These are phyloP conservation scores for Dioscorea alata DNA, from an alignment of 106 monocot species.

Conservation along the genomic window DNA sequence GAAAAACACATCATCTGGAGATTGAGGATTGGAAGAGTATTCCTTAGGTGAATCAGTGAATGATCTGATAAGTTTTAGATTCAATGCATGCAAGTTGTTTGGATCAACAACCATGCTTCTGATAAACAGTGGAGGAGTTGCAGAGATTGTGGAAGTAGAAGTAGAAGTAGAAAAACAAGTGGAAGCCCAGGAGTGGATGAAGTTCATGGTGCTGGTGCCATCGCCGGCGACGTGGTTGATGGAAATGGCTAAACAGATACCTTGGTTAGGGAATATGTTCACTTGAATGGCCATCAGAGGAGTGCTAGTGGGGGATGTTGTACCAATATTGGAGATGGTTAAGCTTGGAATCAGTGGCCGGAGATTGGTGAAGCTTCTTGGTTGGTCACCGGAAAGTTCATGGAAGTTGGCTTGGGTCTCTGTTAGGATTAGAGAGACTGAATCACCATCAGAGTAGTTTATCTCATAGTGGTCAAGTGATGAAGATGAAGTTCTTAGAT, in stretches of 20 bases:
- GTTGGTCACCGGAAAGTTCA: neutral
- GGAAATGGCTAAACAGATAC: constrained; percentile 17
- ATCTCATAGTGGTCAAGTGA: neutral
- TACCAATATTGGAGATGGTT: constrained; percentile 1
- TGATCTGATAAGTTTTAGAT: neutral
- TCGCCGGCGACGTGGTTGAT: constrained; percentile 34
- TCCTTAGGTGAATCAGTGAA: neutral
- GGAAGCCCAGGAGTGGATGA: constrained; percentile 29
- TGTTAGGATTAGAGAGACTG: constrained; percentile 3
- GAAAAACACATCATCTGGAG: neutral
- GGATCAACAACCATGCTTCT: neutral
- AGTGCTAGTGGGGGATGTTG: too few species aligned
- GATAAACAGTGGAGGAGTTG: neutral
- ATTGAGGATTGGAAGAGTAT: neutral
- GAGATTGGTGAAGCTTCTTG: neutral
- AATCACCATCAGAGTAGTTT: neutral
- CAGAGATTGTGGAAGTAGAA: too few species aligned
- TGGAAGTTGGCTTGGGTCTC: constrained; percentile 3
- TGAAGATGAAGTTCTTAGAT: neutral
- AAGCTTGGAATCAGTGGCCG: neutral
- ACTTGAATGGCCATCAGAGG: constrained; percentile 4
- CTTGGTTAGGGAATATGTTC: constrained; percentile 15
- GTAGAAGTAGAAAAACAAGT: neutral
- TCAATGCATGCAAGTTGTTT: neutral
- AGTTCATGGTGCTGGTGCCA: constrained; percentile 21